These are phyloP conservation scores for Colletotrichum caudatum DNA, from an alignment of 2,329 filamentous ascomycete species.

Conservation along the genomic window DNA sequence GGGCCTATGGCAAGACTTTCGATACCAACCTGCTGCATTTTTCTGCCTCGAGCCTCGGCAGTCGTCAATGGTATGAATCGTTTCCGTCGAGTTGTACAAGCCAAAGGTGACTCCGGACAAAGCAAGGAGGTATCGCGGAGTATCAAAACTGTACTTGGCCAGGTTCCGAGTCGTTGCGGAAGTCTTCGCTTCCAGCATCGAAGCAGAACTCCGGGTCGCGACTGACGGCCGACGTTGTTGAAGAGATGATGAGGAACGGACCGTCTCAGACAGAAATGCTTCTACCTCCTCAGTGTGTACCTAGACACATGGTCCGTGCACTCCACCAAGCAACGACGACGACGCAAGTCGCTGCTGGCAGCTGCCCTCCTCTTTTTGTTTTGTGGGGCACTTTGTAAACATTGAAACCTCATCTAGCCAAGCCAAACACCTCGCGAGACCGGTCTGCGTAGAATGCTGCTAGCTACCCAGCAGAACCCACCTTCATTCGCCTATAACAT, in stretches of 20 bases:
- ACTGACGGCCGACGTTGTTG: background rate
- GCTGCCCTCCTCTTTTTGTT: constrained; percentile 12
- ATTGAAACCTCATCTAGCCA: constrained; percentile 23
- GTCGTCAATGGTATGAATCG: background rate
- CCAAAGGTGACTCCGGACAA: background rate
- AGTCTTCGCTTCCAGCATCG: no score
- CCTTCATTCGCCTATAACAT: background rate
- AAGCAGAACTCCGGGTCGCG: no score
- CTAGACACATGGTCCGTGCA: constrained; percentile 21
- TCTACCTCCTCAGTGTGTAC: no score
- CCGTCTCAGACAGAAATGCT: background rate
- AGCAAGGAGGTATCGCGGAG: background rate
- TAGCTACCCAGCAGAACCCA: background rate
- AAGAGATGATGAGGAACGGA: background rate
- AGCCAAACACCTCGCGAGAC: constrained; percentile 7
- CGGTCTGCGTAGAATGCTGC: background rate
- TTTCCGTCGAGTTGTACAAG: background rate
- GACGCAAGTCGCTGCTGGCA: background rate
- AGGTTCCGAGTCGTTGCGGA: background rate
- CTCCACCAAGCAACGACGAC: constrained; percentile 14
- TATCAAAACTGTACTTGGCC: background rate
- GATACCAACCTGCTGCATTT: background rate
- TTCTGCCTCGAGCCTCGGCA: background rate
- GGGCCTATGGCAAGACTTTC: background rate
- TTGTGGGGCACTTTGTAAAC: constrained; percentile 40